A percentile compares a stretch with the other conserved stretches of the same genome.
phyloP scores from a whole-genome alignment of 768 basidiomycete genomes.

The Russula virescens region DNA sequence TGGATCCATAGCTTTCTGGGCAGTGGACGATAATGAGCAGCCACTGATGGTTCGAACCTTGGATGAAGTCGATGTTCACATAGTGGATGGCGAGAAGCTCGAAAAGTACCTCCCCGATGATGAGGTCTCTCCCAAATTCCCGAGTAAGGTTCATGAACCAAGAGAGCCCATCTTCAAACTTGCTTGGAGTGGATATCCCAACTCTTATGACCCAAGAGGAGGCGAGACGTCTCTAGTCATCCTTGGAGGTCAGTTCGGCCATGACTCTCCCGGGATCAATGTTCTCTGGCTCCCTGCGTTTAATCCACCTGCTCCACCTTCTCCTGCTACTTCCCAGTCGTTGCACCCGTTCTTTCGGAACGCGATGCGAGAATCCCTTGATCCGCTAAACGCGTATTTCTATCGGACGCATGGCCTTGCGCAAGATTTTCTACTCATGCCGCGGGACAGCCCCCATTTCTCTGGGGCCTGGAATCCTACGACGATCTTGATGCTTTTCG shows the following conservation, averaged over 20 bases:
- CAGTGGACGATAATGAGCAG: constrained; percentile 67
- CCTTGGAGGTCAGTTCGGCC: constrained; percentile 64
- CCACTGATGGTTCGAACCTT: constrained; percentile 73
- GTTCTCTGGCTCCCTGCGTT: constrained; percentile 65
- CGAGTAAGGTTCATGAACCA: constrained; percentile 21
- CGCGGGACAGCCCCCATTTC: constrained; percentile 65
- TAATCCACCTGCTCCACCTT: constrained; percentile 44
- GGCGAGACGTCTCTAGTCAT: constrained; percentile 70
- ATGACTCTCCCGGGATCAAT: constrained; percentile 56
- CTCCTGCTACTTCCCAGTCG: constrained; percentile 24
- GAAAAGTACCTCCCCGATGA: constrained; percentile 34
- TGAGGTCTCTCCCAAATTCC: constrained; percentile 27
- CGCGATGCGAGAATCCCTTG: constrained; percentile 59
- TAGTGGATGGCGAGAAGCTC: constrained; percentile 44
- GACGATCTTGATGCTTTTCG: constrained; percentile 57
- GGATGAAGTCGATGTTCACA: constrained; percentile 46
- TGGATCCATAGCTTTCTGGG: constrained; percentile 81
- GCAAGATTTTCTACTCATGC: constrained; percentile 79
- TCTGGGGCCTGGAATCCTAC: constrained; percentile 59
- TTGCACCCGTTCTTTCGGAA: constrained; percentile 43
- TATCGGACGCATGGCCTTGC: constrained; percentile 54
- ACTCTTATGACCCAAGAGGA: constrained; percentile 56
- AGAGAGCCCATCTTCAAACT: constrained; percentile 84
- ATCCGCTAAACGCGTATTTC: constrained; percentile 44
- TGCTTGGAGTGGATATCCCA: constrained; percentile 74